phyloP scores from a whole-genome alignment of 495 filamentous ascomycete genomes.

The Aspergillus sclerotioniger region DNA sequence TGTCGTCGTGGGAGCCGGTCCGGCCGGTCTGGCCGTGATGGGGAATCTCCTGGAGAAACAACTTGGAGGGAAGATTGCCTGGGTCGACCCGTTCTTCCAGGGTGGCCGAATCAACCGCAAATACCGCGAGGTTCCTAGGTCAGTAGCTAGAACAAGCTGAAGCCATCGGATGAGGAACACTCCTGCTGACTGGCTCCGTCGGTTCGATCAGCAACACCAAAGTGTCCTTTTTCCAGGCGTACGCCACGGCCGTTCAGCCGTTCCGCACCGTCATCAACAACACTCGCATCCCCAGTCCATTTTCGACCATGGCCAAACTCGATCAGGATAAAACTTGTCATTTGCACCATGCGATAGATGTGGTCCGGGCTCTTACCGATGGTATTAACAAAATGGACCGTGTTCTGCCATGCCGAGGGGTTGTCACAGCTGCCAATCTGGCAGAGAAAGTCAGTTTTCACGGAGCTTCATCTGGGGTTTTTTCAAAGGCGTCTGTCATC shows the following conservation, averaged over 20 bases:
- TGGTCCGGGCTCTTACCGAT: conserved; percentile 49
- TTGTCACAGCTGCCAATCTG: conserved; percentile 42
- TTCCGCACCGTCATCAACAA: conserved; percentile 48
- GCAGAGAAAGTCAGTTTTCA: conserved; percentile 26
- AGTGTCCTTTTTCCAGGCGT: conserved; percentile 52
- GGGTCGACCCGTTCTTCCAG: conserved; percentile 54
- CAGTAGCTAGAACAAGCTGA: conserved; percentile 17
- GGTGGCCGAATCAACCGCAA: conserved; percentile 51
- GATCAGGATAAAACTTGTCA: conserved; percentile 54
- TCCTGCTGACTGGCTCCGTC: conserved; percentile 13
- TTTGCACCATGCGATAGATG: conserved; percentile 53
- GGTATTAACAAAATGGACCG: conserved; percentile 48
- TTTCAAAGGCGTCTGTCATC: neutral
- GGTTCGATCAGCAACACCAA: conserved; percentile 42
- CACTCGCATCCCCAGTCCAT: conserved; percentile 48
- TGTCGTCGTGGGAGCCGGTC: conserved; percentile 57
- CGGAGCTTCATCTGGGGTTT: neutral
- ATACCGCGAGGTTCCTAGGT: conserved; percentile 59
- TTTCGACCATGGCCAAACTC: conserved; percentile 49
- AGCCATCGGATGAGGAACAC: conserved; percentile 8
- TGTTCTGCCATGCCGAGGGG: conserved; percentile 39
- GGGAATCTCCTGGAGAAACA: conserved; percentile 56
- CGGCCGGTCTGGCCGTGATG: conserved; percentile 55
- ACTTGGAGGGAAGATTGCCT: conserved; percentile 44
- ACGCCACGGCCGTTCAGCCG: conserved; percentile 46